Evolutionary conservation across 2,329 filamentous ascomycete genomes (phyloP), one percentile per base, ranked within the genome.

Genomic region (Metarhizium robertsii): DNA sequence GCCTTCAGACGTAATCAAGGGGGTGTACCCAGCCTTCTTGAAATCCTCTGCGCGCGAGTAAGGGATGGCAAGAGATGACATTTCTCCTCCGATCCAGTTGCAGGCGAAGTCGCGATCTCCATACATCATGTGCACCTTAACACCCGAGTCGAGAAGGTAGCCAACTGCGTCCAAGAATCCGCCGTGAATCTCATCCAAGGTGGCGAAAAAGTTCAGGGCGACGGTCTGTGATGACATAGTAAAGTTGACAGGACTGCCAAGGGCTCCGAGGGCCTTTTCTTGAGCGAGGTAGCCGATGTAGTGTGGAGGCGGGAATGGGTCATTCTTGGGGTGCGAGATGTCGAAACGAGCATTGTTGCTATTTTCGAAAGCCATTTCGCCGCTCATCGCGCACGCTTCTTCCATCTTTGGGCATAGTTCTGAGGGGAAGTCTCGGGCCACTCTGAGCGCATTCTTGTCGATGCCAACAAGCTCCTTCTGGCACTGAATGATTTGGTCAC

Each of bases 71-170:
- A 90, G 74, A 4, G 84, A 87, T 43, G 87, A 76, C 2, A 81
- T 81, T 68, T 92, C 79, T 25, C 87, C 88, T 32, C 89, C 88
- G 60, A 86, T 73, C 67, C 85, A 84, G 65, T 83, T 84, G 66
- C 80, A 84, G 53, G 79, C 76, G 62, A 79, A 84, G 65, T 84
- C 80, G 55, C 79, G 69, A 62, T 83, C 80, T 25, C 80, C 81
- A 67, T 92, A 89, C 61, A 90, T 79, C 60, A 92, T 72, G 10
- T 86, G 84, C 10, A 94, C 82, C 40, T 83, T 84, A 48, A 90
- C 79, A 32, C 84, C 85, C 0, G 72, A 75, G 43, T 81, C 75
- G 52, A 88, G 73, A 32, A 88, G 77, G 34, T 77, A 72, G 51
- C 82, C 83, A 2, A 88, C 73, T 55, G 80, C 74, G 60, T 69